Percentiles rank a stretch among this genome's conserved stretches.
These are phyloP conservation scores for Geoglossum cookeanum DNA, from an alignment of 2,329 filamentous ascomycete species.

Conservation along the genomic window DNA sequence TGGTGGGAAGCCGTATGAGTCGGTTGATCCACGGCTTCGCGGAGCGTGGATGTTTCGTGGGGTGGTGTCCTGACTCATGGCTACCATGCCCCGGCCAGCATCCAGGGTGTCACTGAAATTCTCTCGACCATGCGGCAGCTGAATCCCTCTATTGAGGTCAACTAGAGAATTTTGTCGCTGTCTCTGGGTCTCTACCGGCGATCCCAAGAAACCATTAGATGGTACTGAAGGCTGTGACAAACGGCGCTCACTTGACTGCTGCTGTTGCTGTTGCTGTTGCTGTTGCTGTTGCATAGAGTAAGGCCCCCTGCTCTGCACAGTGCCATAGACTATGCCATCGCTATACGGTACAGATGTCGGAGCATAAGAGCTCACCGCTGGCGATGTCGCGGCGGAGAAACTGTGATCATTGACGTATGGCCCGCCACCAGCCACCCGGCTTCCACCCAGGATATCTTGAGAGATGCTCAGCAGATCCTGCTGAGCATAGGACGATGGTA, in stretches of 20 bases:
- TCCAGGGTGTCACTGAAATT: conserved; percentile 81
- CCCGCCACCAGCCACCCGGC: conserved; percentile 24
- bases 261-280: conserved; percentile 24
- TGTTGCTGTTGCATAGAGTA: conserved; percentile 26
- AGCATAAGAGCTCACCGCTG: conserved; percentile 44
- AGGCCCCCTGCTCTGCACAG: not conserved
- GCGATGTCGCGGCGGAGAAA: conserved; percentile 45
- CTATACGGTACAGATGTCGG: conserved; percentile 47
- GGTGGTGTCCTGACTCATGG: conserved; percentile 81
- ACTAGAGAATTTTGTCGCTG: conserved; percentile 41
- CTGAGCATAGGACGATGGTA: conserved; percentile 42
- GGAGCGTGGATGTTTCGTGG: conserved; percentile 75
- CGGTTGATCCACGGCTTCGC: conserved; percentile 47
- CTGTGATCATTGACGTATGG: conserved; percentile 52
- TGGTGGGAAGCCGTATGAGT: conserved; percentile 82
- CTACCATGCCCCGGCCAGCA: conserved; percentile 83
- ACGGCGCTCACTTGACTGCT: conserved; percentile 26
- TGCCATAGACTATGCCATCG: conserved; percentile 52
- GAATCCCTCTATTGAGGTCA: conserved; percentile 41
- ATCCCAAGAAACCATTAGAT: conserved; percentile 31
- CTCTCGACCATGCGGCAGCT: conserved; percentile 37
- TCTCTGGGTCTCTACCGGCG: conserved; percentile 24
- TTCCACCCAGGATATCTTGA: conserved; percentile 56
- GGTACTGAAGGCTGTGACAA: conserved; percentile 71
- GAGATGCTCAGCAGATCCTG: conserved; percentile 49